Percentiles rank a stretch among this genome's conserved stretches.
Conservation (phyloP, 2,329 filamentous ascomycete species). For the Aspergillus oerlinghausenensis region DNA sequence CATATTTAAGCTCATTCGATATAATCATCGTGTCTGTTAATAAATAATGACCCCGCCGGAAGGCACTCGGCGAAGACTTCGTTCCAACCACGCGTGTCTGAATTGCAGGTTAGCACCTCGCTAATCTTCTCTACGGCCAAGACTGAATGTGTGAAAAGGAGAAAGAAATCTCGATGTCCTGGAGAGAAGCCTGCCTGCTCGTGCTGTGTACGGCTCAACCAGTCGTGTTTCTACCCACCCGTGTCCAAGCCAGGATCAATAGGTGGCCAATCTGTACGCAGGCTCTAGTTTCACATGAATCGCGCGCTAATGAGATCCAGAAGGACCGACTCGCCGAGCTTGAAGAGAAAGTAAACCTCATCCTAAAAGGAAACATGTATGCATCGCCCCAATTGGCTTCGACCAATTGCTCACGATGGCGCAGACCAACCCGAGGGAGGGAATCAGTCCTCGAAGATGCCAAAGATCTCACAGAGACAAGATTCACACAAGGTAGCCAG, state of each 20-base stretch:
- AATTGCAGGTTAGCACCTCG: conserved; percentile 43
- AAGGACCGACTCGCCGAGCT: conserved; percentile 49
- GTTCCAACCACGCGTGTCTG: conserved; percentile 35
- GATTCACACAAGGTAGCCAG: conserved; percentile 13
- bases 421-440: not conserved
- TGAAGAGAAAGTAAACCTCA: conserved; percentile 50
- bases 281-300: not conserved
- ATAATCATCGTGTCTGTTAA: not conserved
- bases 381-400: not conserved
- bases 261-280: conserved; percentile 43
- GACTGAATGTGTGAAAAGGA: conserved; percentile 20
- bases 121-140: not conserved
- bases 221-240: conserved; percentile 45
- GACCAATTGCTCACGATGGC: not conserved
- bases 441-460: not conserved
- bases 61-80: conserved; percentile 26
- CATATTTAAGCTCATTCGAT: not conserved
- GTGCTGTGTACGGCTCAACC: conserved; percentile 47
- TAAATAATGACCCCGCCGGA: conserved; percentile 25
- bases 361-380: conserved; percentile 38
- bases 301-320: conserved; percentile 23
- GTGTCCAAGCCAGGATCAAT: conserved; percentile 31
- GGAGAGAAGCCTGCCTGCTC: conserved; percentile 51
- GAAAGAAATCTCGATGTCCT: conserved; percentile 51
- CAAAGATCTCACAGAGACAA: conserved; percentile 12